phyloP scores from a whole-genome alignment of 2,329 filamentous ascomycete genomes.

The Epichloe hybrida region DNA sequence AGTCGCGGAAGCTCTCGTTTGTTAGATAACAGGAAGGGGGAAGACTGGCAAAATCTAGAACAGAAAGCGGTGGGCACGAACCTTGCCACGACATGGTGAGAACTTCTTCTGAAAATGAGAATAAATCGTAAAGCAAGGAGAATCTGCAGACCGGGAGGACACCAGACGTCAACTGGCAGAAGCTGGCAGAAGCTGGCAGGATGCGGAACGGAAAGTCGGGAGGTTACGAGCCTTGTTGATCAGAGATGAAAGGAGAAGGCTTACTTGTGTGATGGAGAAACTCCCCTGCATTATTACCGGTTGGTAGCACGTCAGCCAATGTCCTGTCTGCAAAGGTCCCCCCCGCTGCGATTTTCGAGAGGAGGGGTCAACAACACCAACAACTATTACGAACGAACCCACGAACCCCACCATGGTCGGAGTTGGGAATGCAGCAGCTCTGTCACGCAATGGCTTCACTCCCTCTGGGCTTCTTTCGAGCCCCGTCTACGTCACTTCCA shows the following conservation, averaged over 20 bases:
- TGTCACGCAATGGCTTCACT: no score
- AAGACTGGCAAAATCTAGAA: conserved; percentile 10
- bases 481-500: no score
- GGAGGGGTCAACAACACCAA: conserved; percentile 5
- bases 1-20: conserved; percentile 5
- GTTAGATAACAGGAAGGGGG: conserved; percentile 10
- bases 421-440: no score
- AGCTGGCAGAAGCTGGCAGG: not conserved
- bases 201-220: not conserved
- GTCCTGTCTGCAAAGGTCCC: conserved; percentile 3
- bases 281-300: not conserved
- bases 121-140: conserved; percentile 1
- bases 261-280: conserved; percentile 5
- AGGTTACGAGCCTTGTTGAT: not conserved
- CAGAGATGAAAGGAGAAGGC: not conserved
- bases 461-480: not conserved
- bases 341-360: conserved; percentile 5
- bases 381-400: conserved; percentile 4
- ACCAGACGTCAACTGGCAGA: conserved; percentile 1
- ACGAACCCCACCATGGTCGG: not conserved
- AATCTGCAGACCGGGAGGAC: conserved; percentile 1
- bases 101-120: conserved; percentile 2
- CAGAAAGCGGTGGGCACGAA: conserved; percentile 21
- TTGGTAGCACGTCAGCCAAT: conserved; percentile 3
- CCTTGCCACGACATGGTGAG: conserved; percentile 63